phyloP scores from a whole-genome alignment of 1,284 basidiomycete genomes.

The Fomes fomentarius region DNA sequence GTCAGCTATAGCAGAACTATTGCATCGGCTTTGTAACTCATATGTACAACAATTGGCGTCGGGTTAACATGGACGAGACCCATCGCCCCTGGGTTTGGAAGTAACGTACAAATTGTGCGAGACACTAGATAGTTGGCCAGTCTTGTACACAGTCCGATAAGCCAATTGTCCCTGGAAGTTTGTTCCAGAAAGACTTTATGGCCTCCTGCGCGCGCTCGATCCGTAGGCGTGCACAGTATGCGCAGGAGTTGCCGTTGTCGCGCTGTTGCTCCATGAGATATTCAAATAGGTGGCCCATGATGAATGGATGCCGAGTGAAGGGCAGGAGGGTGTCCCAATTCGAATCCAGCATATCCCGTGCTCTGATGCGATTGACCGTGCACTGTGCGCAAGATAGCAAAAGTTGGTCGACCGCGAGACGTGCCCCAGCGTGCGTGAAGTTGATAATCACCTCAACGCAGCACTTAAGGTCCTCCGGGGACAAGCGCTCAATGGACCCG shows the following conservation, averaged over 20 bases:
- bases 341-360: background rate
- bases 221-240: background rate
- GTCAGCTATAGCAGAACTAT: too few relatives aligned
- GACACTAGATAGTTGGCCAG: background rate
- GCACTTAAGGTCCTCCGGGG: background rate
- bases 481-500: background rate
- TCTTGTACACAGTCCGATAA: background rate
- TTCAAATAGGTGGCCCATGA: background rate
- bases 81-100: too few relatives aligned
- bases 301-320: too few relatives aligned
- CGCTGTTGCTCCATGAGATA: background rate
- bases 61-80: too few relatives aligned
- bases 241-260: background rate
- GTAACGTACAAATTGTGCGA: too few relatives aligned
- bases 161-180: background rate
- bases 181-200: background rate
- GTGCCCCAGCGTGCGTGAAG: background rate
- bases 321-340: too few relatives aligned
- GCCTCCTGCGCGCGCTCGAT: background rate
- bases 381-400: background rate
- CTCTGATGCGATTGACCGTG: background rate
- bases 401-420: background rate
- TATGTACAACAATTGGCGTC: too few relatives aligned
- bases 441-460: background rate
- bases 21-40: too few relatives aligned